Evolutionary conservation across 1,284 basidiomycete species (phyloP).

Genomic region (Ceratobasidium theobromae): DNA sequence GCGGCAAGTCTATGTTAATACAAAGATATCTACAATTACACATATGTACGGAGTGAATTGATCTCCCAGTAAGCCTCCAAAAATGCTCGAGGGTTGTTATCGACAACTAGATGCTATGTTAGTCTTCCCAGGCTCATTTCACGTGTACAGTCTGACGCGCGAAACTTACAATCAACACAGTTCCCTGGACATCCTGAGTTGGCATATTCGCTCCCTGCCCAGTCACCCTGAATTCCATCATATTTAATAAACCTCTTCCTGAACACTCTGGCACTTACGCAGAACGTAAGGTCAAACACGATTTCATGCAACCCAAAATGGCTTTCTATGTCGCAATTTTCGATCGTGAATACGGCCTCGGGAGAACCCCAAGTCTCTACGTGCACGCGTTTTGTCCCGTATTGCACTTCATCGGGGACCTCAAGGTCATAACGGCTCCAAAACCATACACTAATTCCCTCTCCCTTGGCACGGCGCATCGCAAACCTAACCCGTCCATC

Average conservation of each 20-base stretch:
- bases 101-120: conserved; percentile 48
- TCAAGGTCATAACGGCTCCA: conserved; percentile 49
- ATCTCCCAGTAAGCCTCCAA: conserved; percentile 64
- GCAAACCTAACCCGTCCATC: conserved; percentile 46
- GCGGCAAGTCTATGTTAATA: background rate
- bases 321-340: conserved; percentile 47
- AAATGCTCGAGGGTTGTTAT: conserved; percentile 57
- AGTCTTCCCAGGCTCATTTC: background rate
- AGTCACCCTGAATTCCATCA: conserved; percentile 51
- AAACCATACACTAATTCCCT: conserved; percentile 58
- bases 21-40: conserved; percentile 37
- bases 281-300: conserved; percentile 57
- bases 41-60: conserved; percentile 59
- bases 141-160: background rate
- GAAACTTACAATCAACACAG: conserved; percentile 50
- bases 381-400: conserved; percentile 40
- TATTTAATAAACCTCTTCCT: background rate
- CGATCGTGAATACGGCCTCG: conserved; percentile 50
- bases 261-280: conserved; percentile 46
- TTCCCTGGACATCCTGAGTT: conserved; percentile 45
- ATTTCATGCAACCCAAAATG: conserved; percentile 55
- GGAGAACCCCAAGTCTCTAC: conserved; percentile 52
- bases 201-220: conserved; percentile 48
- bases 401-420: conserved; percentile 48
- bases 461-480: conserved; percentile 45